Base-by-base conservation (phyloP, 805 yeast species). In the Torulaspora delbrueckii region DNA sequence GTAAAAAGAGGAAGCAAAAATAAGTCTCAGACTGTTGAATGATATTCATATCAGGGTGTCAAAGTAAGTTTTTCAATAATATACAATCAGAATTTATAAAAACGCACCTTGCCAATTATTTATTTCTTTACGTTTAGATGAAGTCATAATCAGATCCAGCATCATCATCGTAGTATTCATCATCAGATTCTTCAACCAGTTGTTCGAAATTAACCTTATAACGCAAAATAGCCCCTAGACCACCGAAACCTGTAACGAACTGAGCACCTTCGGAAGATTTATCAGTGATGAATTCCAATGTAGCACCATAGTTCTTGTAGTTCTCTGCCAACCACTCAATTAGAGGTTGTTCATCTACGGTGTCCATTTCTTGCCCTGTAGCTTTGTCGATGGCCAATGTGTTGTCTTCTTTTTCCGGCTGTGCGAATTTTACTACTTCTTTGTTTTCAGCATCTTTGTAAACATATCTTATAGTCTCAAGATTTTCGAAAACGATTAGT, bases 301-400 rank as follows among this genome's bases (percentile, higher is more conserved):
- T 80, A 43, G 99, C 96, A 78, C 99, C 99, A 61, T 79, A 93
- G 61, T 78, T 85, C 66, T 82, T 85, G 73, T 93, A 93, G 71
- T 89, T 87, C 73, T 91, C 99, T 40, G 99, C 98, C 53, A 93
- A 76, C 99, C 99, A 93, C 72, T 93, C 99, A 55, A 93, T 77
- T 59, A 93, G 77, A 33, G 88, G 80, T 70, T 81, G 82, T 67
- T 93, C 98, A 43, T 81, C 82, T 31, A 85, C 78, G 43, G 86
- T 71, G 67, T 93, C 99, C 85, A 93, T 85, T 67, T 93, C 98
- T 46, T 81, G 74, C 43, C 98, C 99, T 31, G 95, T 85, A 43
- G 74, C 76, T 66, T 83, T 86, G 71, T 90, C 98, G 44, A 84
- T 60, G 58, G 85, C 76, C 68, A 82, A 85, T 6, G 84, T 74